Evolutionary conservation across 202 grass and related monocot species (phyloP).

Genomic region (Hordeum pubiflorum): DNA sequence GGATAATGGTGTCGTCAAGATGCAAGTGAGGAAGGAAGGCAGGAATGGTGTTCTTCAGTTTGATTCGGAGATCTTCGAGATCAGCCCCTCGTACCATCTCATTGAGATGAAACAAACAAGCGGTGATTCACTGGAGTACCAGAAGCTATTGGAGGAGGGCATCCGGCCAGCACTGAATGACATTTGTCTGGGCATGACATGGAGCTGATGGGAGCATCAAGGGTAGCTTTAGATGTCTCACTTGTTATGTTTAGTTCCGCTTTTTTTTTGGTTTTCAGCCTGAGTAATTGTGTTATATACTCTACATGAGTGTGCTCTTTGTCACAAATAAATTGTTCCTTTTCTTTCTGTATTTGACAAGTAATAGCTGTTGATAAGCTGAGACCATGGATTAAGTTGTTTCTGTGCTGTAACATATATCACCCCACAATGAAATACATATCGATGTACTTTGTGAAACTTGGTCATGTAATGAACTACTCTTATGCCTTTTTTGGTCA

Average conservation of each 20-base stretch:
- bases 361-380: neutral
- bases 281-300: neutral
- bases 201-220: constrained; percentile 27
- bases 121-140: constrained; percentile 72
- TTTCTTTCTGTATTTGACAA: neutral
- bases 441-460: neutral
- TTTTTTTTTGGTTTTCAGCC: neutral
- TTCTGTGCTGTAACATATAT: neutral
- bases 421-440: neutral
- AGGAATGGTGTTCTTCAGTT: constrained; percentile 62
- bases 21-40: constrained; percentile 51
- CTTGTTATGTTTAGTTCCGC: neutral
- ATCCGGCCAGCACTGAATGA: constrained; percentile 63
- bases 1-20: constrained; percentile 55
- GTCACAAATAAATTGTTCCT: neutral
- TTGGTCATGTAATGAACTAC: neutral
- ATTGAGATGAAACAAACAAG: constrained; percentile 70
- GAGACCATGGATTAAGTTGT: neutral
- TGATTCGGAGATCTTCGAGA: constrained; percentile 68
- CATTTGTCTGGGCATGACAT: constrained; percentile 68
- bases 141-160: constrained; percentile 44
- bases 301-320: neutral
- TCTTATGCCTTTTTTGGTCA: neutral
- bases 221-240: constrained; percentile 13
- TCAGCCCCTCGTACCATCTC: constrained; percentile 46